phyloP scores from a whole-genome alignment of 2,329 filamentous ascomycete species.

The Cyphellophora attinorum region DNA sequence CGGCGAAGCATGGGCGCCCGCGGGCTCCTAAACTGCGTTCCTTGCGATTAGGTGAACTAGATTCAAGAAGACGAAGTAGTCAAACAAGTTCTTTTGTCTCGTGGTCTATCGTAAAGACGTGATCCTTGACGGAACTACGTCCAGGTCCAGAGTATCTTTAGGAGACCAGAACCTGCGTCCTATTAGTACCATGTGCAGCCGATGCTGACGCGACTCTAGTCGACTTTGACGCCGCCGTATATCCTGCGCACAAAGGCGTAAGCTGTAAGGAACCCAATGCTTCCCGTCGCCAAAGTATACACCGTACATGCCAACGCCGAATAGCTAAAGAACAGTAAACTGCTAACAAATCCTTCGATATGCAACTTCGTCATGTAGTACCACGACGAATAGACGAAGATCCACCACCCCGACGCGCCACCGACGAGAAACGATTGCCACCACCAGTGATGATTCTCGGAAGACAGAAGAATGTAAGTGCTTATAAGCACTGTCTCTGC shows the following conservation, averaged over 20 bases:
- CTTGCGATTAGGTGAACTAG: too few relatives aligned
- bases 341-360: conserved; percentile 69
- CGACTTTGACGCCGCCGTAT: conserved; percentile 31
- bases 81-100: too few relatives aligned
- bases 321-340: conserved; percentile 76
- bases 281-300: conserved; percentile 72
- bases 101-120: too few relatives aligned
- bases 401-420: conserved; percentile 66
- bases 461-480: conserved; percentile 72
- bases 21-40: too few relatives aligned
- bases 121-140: too few relatives aligned
- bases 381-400: conserved; percentile 75
- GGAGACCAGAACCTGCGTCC: too few relatives aligned
- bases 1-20: too few relatives aligned
- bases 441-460: conserved; percentile 87
- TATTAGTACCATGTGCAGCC: background rate
- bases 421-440: conserved; percentile 81
- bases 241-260: conserved; percentile 78
- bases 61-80: too few relatives aligned
- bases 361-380: conserved; percentile 75
- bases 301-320: conserved; percentile 72
- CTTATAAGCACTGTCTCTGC: conserved; percentile 76
- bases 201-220: too few relatives aligned
- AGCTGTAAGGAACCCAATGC: conserved; percentile 72
- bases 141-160: too few relatives aligned